Evolutionary conservation across 352 stramenopile species (phyloP), one percentile per base, ranked within the genome.

Genomic region (Bremia lactucae): DNA sequence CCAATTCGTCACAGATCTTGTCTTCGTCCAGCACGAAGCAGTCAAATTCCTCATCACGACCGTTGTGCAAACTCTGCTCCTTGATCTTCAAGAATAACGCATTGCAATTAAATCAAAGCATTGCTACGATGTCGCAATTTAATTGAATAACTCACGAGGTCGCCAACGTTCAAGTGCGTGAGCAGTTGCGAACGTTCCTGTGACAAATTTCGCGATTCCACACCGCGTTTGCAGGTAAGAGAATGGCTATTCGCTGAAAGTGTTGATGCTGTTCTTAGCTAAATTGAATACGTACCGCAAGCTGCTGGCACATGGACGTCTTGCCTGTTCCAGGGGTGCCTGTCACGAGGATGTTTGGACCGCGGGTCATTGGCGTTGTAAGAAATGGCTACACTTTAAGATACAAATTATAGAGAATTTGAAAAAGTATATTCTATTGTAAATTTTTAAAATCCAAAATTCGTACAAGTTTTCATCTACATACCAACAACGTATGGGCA

Each of bases 261-360:
- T n/a, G n/a, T n/a, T n/a, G n/a, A n/a, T n/a, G n/a, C n/a, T n/a
- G n/a, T n/a, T n/a, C n/a, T n/a, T n/a, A n/a, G n/a, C n/a, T n/a
- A n/a, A n/a, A n/a, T n/a, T 3, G 2, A 11, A 8, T 37, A 67
- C 72, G 42, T 38, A 89, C 76, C 54, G 72, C 85, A 25, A 98
- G 74, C 42, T 96, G 67, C 41, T 93, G 81, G 51, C 83, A 95
- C 54, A 95, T 96, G 31, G 78, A 84, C 31, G 92, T 98, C 73
- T 98, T 97, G 36, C 87, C 87, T 42, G 87, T 96, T 34, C 95
- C 95, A 10, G 95, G 95, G 29, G 95, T 98, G 13, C 95, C 95
- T n/a, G 95, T 98, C 20, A 98, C 72, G 26, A 99, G 77, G 56
- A 99, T 95, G 64, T 98, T 98, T 3, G 95, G 95, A 40, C 77